A percentile compares a stretch with the other conserved stretches of the same genome.
Evolutionary conservation across 176 grass and related monocot species (phyloP).

Genomic region (Cenchrus fungigraminus): DNA sequence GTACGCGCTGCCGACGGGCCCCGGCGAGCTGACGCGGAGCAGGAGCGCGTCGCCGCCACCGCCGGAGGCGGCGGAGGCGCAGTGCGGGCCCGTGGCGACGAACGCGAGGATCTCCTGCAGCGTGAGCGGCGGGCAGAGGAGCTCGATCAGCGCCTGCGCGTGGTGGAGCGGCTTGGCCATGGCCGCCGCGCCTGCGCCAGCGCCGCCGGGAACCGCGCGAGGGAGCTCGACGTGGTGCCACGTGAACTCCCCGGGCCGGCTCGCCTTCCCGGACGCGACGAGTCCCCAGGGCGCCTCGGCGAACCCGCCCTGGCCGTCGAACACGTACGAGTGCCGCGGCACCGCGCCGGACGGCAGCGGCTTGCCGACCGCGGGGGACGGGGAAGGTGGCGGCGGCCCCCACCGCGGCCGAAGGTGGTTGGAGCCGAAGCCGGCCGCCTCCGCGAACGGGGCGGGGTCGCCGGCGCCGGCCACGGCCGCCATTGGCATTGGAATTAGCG

Average conservation of each 20-base stretch:
- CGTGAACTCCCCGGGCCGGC: slow-evolving; percentile 44
- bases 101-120: slow-evolving; percentile 93
- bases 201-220: slow-evolving; percentile 2
- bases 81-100: slow-evolving; percentile 77
- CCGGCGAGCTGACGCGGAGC: slow-evolving; percentile 78
- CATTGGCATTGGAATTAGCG: slow-evolving; percentile 42
- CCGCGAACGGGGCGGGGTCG: not conserved
- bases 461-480: slow-evolving; percentile 34
- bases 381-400: slow-evolving; percentile 19
- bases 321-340: slow-evolving; percentile 64
- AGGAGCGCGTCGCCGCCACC: slow-evolving; percentile 55
- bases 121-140: slow-evolving; percentile 86
- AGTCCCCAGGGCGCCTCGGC: slow-evolving; percentile 46
- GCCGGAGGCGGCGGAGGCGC: slow-evolving; percentile 38
- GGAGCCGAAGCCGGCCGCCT: not conserved
- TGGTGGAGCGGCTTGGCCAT: slow-evolving; percentile 58
- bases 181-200: slow-evolving; percentile 24
- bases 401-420: not conserved
- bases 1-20: slow-evolving; percentile 65
- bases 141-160: slow-evolving; percentile 80
- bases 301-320: slow-evolving; percentile 64
- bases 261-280: not conserved
- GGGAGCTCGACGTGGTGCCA: slow-evolving; percentile 95
- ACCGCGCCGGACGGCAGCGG: slow-evolving; percentile 52
- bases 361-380: slow-evolving; percentile 36